Evolutionary conservation across 148 eudicot species (phyloP), one percentile per base, ranked within the genome.

Genomic region (Fallopia convolvulus): DNA sequence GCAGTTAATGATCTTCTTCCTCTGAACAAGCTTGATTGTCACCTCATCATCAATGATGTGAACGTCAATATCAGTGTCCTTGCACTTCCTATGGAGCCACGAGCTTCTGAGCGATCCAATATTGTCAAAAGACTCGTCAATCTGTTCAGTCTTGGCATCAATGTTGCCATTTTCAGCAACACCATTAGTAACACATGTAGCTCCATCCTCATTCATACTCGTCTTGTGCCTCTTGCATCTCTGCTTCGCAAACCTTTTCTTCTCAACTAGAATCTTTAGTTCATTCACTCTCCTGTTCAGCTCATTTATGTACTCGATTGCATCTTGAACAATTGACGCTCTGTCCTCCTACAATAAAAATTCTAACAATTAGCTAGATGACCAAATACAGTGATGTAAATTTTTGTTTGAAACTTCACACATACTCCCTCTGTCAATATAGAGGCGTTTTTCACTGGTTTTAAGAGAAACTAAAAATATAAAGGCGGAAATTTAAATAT

Each of bases 21-120:
- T 82, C 71, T 95, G 97, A 10, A 92, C 99, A 6, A 95, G 88
- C 79, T 95, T 95, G 17, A 95, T 89, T 30, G 91, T 95, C 5
- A 88, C 94, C 79, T 95, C 99, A 77, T 95, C 92, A 26, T 95
- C 96, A 8, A 92, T 81, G 30, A 92, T 95, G 23, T 97, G 75
- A 3, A 95, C 97, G 81, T 95, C 99, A 17, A 94, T 91, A 74
- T 95, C 97, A 0, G 94, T 88, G 80, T 88, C 89, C 74, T 91
- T 91, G 42, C 90, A 90, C 79, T 92, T 94, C 82, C 97, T 88
- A 52, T 90, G 93, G 2, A 94, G 91, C 97, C 97, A 94, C 4
- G 99, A 95, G 84, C 94, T 94, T 55, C 97, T 80, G 2, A 89
- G 72, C 23, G 92, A 83, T 0, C 87, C 87, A 46, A 56, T 78